Percentiles rank a stretch among this genome's conserved stretches.
phyloP scores from a whole-genome alignment of 805 yeast species.

The Kodamaea nitidulidarum region DNA sequence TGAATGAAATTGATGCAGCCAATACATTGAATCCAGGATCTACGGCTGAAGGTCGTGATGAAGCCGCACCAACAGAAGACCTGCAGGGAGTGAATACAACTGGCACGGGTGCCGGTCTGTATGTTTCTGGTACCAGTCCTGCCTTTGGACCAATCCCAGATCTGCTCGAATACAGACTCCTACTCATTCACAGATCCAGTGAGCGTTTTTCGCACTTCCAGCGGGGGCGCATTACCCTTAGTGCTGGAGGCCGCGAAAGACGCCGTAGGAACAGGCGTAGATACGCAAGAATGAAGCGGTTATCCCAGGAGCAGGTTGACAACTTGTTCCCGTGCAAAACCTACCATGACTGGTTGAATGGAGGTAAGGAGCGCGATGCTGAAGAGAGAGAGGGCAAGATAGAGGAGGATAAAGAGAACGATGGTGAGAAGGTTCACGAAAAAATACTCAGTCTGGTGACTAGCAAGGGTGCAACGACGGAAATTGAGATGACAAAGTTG shows the following conservation, averaged over 20 bases:
- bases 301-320: conserved; percentile 56
- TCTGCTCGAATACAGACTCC: conserved; percentile 4
- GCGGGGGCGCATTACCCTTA: conserved; percentile 5
- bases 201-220: conserved; percentile 6
- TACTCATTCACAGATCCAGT: conserved; percentile 6
- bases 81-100: too few species aligned
- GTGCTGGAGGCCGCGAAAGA: neutral
- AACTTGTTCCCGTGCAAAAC: conserved; percentile 54
- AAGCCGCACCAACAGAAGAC: too few species aligned
- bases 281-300: conserved; percentile 46
- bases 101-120: too few species aligned
- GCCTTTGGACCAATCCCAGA: conserved; percentile 2
- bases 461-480: neutral
- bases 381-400: conserved; percentile 42
- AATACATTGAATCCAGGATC: too few species aligned
- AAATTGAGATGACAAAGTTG: conserved; percentile 5
- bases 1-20: neutral
- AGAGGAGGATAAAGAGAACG: conserved; percentile 28
- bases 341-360: conserved; percentile 57
- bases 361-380: conserved; percentile 53
- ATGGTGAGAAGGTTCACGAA: too few species aligned
- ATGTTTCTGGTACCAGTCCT: too few species aligned
- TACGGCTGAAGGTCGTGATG: too few species aligned
- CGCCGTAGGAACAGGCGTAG: conserved; percentile 38
- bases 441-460: too few species aligned